Evolutionary conservation across 164 flowering plant species (phyloP), one percentile per base, ranked within the genome.

Genomic region (Kalanchoe fedtschenkoi): DNA sequence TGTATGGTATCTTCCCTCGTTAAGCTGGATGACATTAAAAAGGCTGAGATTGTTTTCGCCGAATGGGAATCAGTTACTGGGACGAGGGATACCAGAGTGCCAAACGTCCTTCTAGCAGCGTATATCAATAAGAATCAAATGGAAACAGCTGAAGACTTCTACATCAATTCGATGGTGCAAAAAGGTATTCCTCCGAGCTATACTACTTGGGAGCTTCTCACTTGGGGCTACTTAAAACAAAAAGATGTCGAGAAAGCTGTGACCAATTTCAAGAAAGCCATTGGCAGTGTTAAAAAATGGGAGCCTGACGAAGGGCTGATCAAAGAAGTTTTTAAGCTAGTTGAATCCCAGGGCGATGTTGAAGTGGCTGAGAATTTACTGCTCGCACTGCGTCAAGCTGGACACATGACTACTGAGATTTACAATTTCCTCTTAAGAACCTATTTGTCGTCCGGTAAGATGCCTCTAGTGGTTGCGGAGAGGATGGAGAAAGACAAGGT

Each of bases 181-280:
- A 82, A 69, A 58, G 82, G 85, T 17, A 78, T 83, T 19, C 28
- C 35, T 16, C 84, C 85, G n/a, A 75, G 75, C 57, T 89, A 85
- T 66, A 81, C 81, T 39, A 86, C 98, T 30, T 88, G 83, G 83
- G 95, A 89, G 82, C 84, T 83, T 75, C 82, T 93, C 42, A 81
- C 95, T 1, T 71, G 84, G 82, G 96, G 87, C 62, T 78, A 83
- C 70, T 65, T 86, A 68, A 77, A 81, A 51, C 58, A 53, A 53
- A 69, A 74, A 65, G 69, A 83, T 54, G 63, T 74, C 60, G 83
- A 78, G 4, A 78, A 77, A 60, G 85, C 66, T 62, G 54, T 86
- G 8, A 80, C 81, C 9, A 83, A 72, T 66, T 79, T 93, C 68
- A 70, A 76, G 72, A 80, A 83, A 69, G 96, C 91, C 38, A 37